Base-by-base conservation (phyloP, 228 moss, liverwort and hornwort genomes). In the Sphagnum fallax region DNA sequence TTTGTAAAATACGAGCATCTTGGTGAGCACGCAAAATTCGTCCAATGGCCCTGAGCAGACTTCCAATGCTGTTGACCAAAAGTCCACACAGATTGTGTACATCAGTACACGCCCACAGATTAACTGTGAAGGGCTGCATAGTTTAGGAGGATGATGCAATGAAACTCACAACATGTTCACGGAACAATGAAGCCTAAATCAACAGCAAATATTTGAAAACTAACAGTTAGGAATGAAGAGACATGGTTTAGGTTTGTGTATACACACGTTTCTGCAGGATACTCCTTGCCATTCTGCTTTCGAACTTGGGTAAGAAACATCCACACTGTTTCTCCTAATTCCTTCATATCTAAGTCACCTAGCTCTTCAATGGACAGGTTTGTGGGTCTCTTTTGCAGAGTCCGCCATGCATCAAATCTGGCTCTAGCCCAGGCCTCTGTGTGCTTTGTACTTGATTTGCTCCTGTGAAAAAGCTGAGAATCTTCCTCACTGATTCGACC, bases 221-320 rank as follows among this genome's bases (percentile, higher is more conserved):
- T 48, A 13, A 65, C 8, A 6, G 65, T 48, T 11, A 65, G 47
- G 18, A 10, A 10, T 47, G 2, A 10, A 65, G 10, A 11, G 48
- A 65, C 48, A 10, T 10, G 48, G 12, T 12, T 6, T 15, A 66
- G 52, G 15, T 52, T n/a, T 8, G 9, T 10, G 1, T 52, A 14
- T 67, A 78, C 87, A 83, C 71, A 87, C 87, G 87, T 87, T 72
- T 87, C 87, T 59, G 83, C 78, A 73, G 87, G 87, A 73, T 87
- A 87, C 74, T 87, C 87, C 62, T 87, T 83, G 74, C 87, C 87
- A 71, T 87, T 87, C 67, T 87, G 87, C 75, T 87, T 87, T 66
- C 87, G 83, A 69, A 87, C 87, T 87, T 87, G 83, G 62, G 68
- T 70, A 8, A 87, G 83, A 76, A 87, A 87, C 70, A 83, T 72